Conservation (phyloP, 129 eudicot species). For the sunflower (Helianthus annuus) region DNA sequence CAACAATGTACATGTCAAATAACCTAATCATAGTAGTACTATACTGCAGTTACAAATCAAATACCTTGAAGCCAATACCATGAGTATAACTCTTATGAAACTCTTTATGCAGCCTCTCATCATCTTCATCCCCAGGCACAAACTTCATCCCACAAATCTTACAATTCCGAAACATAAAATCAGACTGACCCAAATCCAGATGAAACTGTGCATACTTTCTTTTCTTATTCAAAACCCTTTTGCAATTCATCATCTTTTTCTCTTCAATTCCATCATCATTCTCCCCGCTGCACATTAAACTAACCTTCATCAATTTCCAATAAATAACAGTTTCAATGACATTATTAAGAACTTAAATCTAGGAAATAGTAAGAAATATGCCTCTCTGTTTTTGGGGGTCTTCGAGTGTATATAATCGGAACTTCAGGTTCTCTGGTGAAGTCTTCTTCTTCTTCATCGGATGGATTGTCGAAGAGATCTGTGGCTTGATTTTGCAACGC, state of each 20-base stretch:
- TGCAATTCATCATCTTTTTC: not conserved
- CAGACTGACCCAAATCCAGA: conserved; percentile 85
- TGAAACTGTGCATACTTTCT: conserved; percentile 79
- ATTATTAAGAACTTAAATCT: not conserved
- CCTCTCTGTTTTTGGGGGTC: conserved; percentile 24
- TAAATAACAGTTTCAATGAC: not conserved
- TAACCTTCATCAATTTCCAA: too few species aligned
- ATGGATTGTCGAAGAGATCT: conserved; percentile 4
- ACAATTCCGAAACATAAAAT: conserved; percentile 74
- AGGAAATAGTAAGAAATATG: not conserved
- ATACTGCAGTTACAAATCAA: conserved; percentile 6
- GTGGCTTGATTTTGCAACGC: conserved; percentile 6
- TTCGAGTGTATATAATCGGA: conserved; percentile 45
- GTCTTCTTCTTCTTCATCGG: conserved; percentile 14
- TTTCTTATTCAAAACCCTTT: conserved; percentile 60
- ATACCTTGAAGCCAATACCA: conserved; percentile 80
- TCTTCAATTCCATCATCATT: not conserved
- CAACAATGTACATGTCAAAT: not conserved
- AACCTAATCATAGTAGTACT: too few species aligned
- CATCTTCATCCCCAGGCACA: conserved; percentile 76
- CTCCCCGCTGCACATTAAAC: conserved; percentile 22
- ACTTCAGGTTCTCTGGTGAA: conserved; percentile 35
- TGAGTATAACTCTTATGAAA: conserved; percentile 78
- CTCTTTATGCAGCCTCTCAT: conserved; percentile 66
- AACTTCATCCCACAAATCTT: conserved; percentile 69